These are phyloP conservation scores for Kodamaea restingae DNA, from an alignment of 805 yeast species.

Conservation along the genomic window DNA sequence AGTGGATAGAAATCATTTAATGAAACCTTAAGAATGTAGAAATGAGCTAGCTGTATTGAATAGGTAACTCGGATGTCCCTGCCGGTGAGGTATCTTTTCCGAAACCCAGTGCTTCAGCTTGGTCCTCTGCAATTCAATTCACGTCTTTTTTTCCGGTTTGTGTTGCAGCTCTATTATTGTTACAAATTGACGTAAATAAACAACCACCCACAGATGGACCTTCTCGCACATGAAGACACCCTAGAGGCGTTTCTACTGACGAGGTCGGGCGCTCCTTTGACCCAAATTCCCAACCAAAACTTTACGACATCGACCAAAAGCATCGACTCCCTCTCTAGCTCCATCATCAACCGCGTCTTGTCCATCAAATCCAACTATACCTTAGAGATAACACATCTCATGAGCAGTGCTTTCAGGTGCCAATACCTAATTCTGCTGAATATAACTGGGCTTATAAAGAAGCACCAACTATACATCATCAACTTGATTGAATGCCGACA, in stretches of 20 bases:
- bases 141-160: not conserved
- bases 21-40: not conserved
- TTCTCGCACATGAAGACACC: conserved; percentile 1
- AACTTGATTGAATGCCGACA: conserved; percentile 18
- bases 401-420: conserved; percentile 14
- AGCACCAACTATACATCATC: conserved; percentile 27
- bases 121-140: too few relatives aligned
- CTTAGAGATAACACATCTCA: not conserved
- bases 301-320: not conserved
- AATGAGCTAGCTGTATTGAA: too few relatives aligned
- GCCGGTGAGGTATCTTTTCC: too few relatives aligned
- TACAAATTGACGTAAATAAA: conserved; percentile 3
- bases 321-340: not conserved
- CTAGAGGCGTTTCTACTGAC: conserved; percentile 6
- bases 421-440: conserved; percentile 13
- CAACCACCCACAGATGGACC: conserved; percentile 5
- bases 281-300: conserved; percentile 4
- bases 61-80: too few relatives aligned
- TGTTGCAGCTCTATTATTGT: not conserved
- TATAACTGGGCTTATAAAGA: conserved; percentile 14
- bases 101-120: too few relatives aligned
- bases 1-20: not conserved
- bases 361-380: not conserved
- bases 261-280: conserved; percentile 1
- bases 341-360: conserved; percentile 1